Evolutionary conservation across 192 early-diverging fungal genomes (phyloP).

Genomic region (Backusella liffmaniae): DNA sequence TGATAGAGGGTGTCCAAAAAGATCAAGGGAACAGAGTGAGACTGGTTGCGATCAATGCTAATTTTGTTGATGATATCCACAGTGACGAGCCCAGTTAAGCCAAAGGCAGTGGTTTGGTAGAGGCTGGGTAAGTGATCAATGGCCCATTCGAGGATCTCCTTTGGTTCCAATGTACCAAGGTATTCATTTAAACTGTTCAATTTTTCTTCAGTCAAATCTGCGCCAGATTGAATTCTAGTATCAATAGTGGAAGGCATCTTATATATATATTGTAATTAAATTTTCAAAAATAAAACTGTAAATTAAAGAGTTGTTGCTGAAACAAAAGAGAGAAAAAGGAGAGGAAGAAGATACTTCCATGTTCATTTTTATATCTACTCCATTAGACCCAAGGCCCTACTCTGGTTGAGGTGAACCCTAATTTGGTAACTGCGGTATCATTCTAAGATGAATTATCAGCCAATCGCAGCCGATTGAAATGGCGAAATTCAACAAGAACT

Average conservation of each 20-base stretch:
- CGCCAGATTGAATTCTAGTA: slow-evolving; percentile 23
- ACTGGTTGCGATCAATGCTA: slow-evolving; percentile 45
- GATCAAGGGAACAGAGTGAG: slow-evolving; percentile 75
- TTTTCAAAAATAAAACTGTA: not conserved
- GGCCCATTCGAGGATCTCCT: slow-evolving; percentile 89
- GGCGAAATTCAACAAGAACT: slow-evolving; percentile 20
- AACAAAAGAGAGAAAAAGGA: not conserved
- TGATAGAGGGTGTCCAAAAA: slow-evolving; percentile 96
- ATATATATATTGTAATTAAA: not conserved
- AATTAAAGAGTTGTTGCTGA: not conserved
- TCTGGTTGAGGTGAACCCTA: not conserved
- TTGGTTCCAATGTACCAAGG: slow-evolving; percentile 64
- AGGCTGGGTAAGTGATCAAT: slow-evolving; percentile 72
- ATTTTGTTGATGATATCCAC: slow-evolving; percentile 82
- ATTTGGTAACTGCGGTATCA: slow-evolving; percentile 22
- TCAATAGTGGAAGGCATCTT: slow-evolving; percentile 34
- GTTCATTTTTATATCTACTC: not conserved
- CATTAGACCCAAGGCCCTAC: not conserved
- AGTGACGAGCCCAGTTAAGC: slow-evolving; percentile 86
- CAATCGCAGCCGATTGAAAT: slow-evolving; percentile 29
- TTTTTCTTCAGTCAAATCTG: slow-evolving; percentile 54
- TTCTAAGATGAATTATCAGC: slow-evolving; percentile 22
- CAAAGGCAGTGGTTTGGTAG: slow-evolving; percentile 94
- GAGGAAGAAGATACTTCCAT: not conserved
- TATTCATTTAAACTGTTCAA: slow-evolving; percentile 75